These are phyloP conservation scores for Eimeria nieschulzi DNA, from an alignment of 169 alveolate genomes.

Conservation along the genomic window DNA sequence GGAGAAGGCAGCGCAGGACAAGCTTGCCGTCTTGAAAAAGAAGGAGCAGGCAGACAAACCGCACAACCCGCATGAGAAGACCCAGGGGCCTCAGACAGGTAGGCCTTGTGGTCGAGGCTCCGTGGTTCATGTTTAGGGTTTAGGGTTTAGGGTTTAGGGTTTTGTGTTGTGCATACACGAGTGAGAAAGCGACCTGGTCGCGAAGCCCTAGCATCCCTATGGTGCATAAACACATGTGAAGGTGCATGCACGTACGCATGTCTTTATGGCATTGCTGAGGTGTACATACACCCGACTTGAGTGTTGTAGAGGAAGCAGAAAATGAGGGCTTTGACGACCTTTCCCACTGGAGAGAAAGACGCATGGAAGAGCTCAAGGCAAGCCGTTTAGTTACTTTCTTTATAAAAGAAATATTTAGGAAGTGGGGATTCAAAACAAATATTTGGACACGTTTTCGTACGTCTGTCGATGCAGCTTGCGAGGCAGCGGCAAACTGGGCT, in stretches of 20 bases:
- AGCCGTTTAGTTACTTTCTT: neutral
- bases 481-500: conserved; percentile 8
- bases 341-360: conserved; percentile 56
- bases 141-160: conserved; percentile 28
- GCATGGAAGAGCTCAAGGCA: conserved; percentile 58
- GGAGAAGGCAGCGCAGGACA: neutral
- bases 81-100: neutral
- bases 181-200: too few relatives aligned
- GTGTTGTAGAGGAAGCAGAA: conserved; percentile 1
- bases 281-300: neutral
- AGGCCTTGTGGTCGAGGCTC: neutral
- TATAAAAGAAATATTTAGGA: too few relatives aligned
- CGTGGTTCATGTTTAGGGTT: neutral
- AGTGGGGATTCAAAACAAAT: too few relatives aligned
- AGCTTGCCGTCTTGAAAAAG: neutral
- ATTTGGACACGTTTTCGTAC: too few relatives aligned
- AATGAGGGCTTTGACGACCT: conserved; percentile 38
- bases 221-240: too few relatives aligned
- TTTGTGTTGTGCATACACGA: too few relatives aligned
- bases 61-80: neutral
- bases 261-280: neutral
- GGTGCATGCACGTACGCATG: too few relatives aligned
- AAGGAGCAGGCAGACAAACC: neutral
- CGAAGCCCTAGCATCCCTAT: too few relatives aligned
- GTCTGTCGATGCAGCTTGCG: conserved; percentile 18